phyloP scores from a whole-genome alignment of 2,329 filamentous ascomycete species.

The Calcarisporium arbuscula region DNA sequence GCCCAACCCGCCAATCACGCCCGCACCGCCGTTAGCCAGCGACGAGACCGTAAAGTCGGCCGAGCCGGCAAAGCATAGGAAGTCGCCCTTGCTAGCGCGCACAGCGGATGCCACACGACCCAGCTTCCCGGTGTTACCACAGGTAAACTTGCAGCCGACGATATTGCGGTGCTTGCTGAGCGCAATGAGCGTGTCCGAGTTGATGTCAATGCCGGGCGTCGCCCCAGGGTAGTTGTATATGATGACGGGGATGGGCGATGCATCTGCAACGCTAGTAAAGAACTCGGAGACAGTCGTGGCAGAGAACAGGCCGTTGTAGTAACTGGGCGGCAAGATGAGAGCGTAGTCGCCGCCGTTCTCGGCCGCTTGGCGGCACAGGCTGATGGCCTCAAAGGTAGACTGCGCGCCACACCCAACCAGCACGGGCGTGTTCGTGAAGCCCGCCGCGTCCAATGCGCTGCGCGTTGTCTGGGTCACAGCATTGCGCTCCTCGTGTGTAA shows the following conservation, averaged over 20 bases:
- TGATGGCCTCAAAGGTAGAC: constrained; percentile 66
- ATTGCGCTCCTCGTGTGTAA: constrained; percentile 63
- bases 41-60: constrained; percentile 68
- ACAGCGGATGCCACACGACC: constrained; percentile 49
- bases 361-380: constrained; percentile 62
- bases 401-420: constrained; percentile 72
- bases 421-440: constrained; percentile 59
- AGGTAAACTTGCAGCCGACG: constrained; percentile 63
- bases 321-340: constrained; percentile 68
- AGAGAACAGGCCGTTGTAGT: constrained; percentile 64
- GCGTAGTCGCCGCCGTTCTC: constrained; percentile 68
- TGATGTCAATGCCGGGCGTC: constrained; percentile 56
- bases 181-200: constrained; percentile 54
- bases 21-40: constrained; percentile 61
- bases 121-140: constrained; percentile 64
- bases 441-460: constrained; percentile 57
- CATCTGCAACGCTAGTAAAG: constrained; percentile 59
- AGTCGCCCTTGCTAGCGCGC: constrained; percentile 47
- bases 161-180: constrained; percentile 59
- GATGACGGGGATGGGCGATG: constrained; percentile 57
- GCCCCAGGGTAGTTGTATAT: constrained; percentile 67
- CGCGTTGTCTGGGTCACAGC: constrained; percentile 65
- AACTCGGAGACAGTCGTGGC: constrained; percentile 54
- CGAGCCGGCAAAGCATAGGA: constrained; percentile 66
- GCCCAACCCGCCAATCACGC: constrained; percentile 65